phyloP scores from a whole-genome alignment of 1,284 basidiomycete genomes.

The Heliocybe sulcata region DNA sequence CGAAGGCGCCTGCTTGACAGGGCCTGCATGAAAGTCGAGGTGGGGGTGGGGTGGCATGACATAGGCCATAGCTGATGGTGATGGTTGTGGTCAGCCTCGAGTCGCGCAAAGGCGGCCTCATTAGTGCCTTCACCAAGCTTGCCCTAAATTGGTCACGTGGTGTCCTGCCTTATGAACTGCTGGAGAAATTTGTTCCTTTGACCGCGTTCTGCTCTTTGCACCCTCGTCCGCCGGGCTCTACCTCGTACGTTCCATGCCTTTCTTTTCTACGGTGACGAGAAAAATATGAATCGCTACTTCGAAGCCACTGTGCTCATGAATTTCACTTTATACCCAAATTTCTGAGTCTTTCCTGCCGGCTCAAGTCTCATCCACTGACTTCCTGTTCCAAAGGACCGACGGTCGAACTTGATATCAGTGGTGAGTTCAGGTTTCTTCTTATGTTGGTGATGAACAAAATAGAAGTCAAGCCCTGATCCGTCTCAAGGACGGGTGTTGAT shows the following conservation, averaged over 20 bases:
- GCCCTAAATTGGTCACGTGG: constrained; percentile 31
- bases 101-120: neutral
- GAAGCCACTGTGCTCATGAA: constrained; percentile 66
- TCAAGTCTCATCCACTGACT: neutral
- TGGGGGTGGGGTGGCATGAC: constrained; percentile 51
- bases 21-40: constrained; percentile 54
- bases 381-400: neutral
- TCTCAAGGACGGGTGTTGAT: constrained; percentile 66
- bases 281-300: constrained; percentile 76
- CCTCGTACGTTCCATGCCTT: constrained; percentile 4
- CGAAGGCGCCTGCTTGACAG: constrained; percentile 27
- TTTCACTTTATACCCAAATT: constrained; percentile 81
- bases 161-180: constrained; percentile 14
- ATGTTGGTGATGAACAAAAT: constrained; percentile 57
- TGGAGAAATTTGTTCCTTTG: constrained; percentile 7
- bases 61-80: constrained; percentile 52
- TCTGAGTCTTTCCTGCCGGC: constrained; percentile 42
- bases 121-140: constrained; percentile 13
- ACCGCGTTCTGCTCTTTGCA: neutral
- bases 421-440: constrained; percentile 29
- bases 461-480: constrained; percentile 83
- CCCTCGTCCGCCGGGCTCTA: neutral
- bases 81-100: constrained; percentile 15
- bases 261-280: constrained; percentile 45
- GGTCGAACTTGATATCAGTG: neutral